Evolutionary conservation across 129 eudicot genomes (phyloP), one percentile per base, ranked within the genome.

Genomic region (Arctium minus): DNA sequence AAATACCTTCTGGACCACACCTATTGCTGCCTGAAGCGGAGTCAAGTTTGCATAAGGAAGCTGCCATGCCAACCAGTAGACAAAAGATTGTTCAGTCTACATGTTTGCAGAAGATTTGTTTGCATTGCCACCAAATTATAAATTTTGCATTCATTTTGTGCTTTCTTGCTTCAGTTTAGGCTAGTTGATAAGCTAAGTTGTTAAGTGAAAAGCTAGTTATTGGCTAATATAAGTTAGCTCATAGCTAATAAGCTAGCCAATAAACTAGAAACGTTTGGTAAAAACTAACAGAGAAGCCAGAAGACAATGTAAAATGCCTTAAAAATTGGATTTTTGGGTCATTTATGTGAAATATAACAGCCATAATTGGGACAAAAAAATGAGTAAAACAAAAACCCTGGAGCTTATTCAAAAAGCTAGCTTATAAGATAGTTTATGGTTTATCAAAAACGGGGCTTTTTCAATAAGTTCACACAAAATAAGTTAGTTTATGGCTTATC

Each of bases 1-100:
- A 33, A 1, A 39, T 86, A 90, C 93, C 93, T 90, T 83, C 71
- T 87, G 93, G 67, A 90, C 88, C 30, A 90, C 93, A 65, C 93
- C 93, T 44, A 90, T 79, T 6, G 93, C 93, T 74, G 93, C 93
- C 79, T 87, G 93, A 62, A 87, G 84, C 4, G 93, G 93, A 76
- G 86, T 90, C 89, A 90, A 80, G 81, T 83, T 44, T n/a, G 86
- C 85, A 78, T 87, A 90, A 35, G 93, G 93, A 87, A 90, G 86
- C 93, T 90, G 88, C 7, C 87, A 83, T 78, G 74, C 74, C 37
- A 73, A 76, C 40, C 69, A 44, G 22, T 22, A 60, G 33, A 42
- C 36, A 64, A 68, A 77, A 36, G 27, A 80, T 74, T 12, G 74
- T 78, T 76, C 12, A 76, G 46, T 56, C 53, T 76, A 30, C 56